Evolutionary conservation across 106 monocot species (phyloP).

Genomic region (Xerophyta viscosa): DNA sequence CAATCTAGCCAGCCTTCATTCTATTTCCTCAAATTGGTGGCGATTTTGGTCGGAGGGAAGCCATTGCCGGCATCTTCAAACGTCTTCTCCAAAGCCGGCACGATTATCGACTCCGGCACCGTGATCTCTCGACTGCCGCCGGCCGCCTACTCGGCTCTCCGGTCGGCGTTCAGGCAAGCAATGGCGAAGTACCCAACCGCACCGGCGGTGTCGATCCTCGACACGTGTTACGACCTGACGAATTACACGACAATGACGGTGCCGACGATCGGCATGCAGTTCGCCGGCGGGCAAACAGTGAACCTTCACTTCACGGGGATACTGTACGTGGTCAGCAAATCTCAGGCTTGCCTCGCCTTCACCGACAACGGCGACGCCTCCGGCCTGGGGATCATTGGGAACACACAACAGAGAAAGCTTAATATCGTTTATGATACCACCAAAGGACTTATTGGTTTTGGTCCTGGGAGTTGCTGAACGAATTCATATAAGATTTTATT

Average conservation of each 20-base stretch:
- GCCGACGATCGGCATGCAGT: slow-evolving; percentile 17
- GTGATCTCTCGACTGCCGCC: slow-evolving; percentile 61
- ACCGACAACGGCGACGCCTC: background rate
- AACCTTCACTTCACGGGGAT: slow-evolving; percentile 8
- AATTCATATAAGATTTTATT: no score
- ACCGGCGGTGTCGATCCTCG: slow-evolving; percentile 12
- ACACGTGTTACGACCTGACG: slow-evolving; percentile 19
- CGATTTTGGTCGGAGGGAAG: slow-evolving; percentile 24
- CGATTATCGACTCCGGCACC: slow-evolving; percentile 70
- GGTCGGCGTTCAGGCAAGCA: slow-evolving; percentile 13
- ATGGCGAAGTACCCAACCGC: slow-evolving; percentile 25
- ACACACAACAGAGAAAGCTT: slow-evolving; percentile 22
- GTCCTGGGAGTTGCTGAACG: slow-evolving; percentile 13
- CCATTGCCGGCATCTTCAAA: slow-evolving; percentile 11
- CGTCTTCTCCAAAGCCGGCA: slow-evolving; percentile 24
- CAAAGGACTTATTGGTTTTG: slow-evolving; percentile 20
- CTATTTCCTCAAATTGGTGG: slow-evolving; percentile 31
- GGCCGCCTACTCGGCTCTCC: slow-evolving; percentile 25
- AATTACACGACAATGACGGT: background rate
- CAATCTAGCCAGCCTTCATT: background rate
- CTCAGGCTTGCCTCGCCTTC: slow-evolving; percentile 37
- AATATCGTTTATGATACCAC: slow-evolving; percentile 20
- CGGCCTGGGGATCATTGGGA: slow-evolving; percentile 22
- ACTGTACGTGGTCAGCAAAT: slow-evolving; percentile 1
- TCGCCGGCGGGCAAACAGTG: slow-evolving; percentile 4